Conservation (phyloP, 495 filamentous ascomycete genomes). For the Penicillium desertorum region DNA sequence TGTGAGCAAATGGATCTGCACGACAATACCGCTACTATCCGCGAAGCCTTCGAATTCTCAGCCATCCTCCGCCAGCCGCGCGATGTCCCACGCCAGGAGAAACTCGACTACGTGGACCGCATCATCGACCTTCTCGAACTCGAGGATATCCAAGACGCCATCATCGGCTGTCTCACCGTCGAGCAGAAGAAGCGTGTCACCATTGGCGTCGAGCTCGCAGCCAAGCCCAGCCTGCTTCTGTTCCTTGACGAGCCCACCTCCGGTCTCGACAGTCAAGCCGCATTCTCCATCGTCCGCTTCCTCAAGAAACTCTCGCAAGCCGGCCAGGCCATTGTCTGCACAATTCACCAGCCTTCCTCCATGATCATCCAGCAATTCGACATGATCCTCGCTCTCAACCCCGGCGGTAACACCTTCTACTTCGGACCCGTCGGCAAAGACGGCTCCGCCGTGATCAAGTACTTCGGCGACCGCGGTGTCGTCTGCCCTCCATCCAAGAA, state of each 20-base stretch:
- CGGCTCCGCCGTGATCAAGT: constrained; percentile 60
- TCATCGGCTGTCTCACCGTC: constrained; percentile 58
- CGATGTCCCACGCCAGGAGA: constrained; percentile 49
- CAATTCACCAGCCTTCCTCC: constrained; percentile 76
- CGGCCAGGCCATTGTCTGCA: constrained; percentile 76
- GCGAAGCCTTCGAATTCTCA: constrained; percentile 67
- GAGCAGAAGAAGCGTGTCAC: constrained; percentile 75
- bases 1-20: constrained; percentile 88
- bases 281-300: constrained; percentile 79
- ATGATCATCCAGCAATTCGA: constrained; percentile 75
- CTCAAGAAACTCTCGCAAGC: constrained; percentile 76
- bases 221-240: constrained; percentile 75
- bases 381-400: constrained; percentile 68
- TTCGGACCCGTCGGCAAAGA: constrained; percentile 70
- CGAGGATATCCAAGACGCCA: constrained; percentile 54
- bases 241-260: constrained; percentile 83
- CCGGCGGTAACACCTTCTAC: constrained; percentile 71
- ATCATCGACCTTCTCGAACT: constrained; percentile 61
- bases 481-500: constrained; percentile 65
- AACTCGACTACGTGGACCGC: constrained; percentile 61
- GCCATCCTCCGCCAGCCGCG: constrained; percentile 62
- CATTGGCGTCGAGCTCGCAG: constrained; percentile 89
- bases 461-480: constrained; percentile 63
- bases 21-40: constrained; percentile 62
- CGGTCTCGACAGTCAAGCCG: constrained; percentile 83